Percentiles rank a stretch among this genome's conserved stretches.
phyloP scores from a whole-genome alignment of 805 yeast species.

The Yamadazyma insecticola region DNA sequence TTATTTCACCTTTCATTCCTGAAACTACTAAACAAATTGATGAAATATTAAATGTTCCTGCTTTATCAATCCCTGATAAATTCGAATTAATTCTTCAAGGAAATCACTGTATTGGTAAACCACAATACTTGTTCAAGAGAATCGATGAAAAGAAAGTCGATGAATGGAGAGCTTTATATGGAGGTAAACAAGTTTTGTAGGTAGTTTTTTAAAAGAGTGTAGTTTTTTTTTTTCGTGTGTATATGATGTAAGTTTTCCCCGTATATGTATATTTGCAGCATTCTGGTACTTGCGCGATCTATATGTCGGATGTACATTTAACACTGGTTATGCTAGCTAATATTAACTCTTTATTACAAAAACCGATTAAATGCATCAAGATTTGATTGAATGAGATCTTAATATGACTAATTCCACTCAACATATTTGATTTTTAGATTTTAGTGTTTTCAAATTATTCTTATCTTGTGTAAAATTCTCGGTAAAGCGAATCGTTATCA shows the following conservation, averaged over 20 bases:
- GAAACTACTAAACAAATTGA: constrained; percentile 66
- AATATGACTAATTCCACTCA: too few species aligned
- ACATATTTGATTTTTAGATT: too few species aligned
- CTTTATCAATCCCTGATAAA: constrained; percentile 68
- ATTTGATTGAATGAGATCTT: too few species aligned
- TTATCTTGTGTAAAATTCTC: too few species aligned
- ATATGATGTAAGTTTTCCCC: too few species aligned
- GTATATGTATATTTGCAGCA: too few species aligned
- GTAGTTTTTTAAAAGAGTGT: background rate
- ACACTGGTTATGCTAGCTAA: too few species aligned
- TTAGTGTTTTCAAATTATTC: too few species aligned
- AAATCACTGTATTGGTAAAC: constrained; percentile 87
- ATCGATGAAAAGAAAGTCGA: constrained; percentile 87
- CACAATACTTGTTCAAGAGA: constrained; percentile 87
- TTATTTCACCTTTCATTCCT: constrained; percentile 89
- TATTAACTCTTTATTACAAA: background rate
- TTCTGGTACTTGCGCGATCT: too few species aligned
- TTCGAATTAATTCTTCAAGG: constrained; percentile 63
- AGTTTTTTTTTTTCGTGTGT: too few species aligned
- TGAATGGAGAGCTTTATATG: constrained; percentile 81
- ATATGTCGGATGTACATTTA: too few species aligned
- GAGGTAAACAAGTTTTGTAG: constrained; percentile 58
- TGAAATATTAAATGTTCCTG: constrained; percentile 80
- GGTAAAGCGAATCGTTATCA: too few species aligned
- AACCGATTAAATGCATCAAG: background rate